Conservation (phyloP, 768 basidiomycete species). For the Strobilomyces confusus region DNA sequence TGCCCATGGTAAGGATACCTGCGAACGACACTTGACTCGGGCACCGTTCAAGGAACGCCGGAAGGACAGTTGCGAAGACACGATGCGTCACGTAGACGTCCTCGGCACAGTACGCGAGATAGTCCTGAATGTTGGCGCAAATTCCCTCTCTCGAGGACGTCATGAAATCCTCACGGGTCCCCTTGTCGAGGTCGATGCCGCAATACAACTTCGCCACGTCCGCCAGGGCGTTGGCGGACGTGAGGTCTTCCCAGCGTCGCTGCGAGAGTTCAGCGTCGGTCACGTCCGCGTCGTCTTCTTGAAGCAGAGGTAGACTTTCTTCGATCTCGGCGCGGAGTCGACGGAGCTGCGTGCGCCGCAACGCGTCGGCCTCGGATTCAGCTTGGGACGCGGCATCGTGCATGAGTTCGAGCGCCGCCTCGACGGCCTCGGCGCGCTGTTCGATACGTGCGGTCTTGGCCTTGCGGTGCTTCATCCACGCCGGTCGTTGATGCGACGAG, state of each 20-base stretch:
- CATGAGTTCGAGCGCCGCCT: conserved; percentile 54
- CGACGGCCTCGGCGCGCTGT: conserved; percentile 59
- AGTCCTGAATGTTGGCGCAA: conserved; percentile 59
- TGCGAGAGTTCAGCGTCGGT: conserved; percentile 40
- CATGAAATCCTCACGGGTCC: conserved; percentile 74
- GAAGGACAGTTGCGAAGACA: conserved; percentile 74
- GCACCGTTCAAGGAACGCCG: conserved; percentile 76
- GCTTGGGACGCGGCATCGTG: conserved; percentile 36
- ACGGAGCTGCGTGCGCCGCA: conserved; percentile 37
- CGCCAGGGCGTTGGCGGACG: conserved; percentile 85
- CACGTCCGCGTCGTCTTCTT: conserved; percentile 34
- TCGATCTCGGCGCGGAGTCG: conserved; percentile 35
- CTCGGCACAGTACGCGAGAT: conserved; percentile 78
- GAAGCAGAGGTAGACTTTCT: conserved; percentile 38
- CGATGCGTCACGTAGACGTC: conserved; percentile 85
- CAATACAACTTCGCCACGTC: conserved; percentile 93
- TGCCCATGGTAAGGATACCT: conserved; percentile 88
- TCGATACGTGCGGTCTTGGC: conserved; percentile 52
- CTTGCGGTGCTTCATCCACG: conserved; percentile 87
- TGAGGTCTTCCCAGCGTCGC: conserved; percentile 89
- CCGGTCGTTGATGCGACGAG: conserved; percentile 89
- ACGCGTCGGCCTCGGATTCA: conserved; percentile 38
- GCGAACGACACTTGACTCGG: conserved; percentile 93
- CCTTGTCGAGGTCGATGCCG: conserved; percentile 74
- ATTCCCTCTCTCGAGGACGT: conserved; percentile 62